These are phyloP conservation scores for Lizanozyma gosingica DNA, from an alignment of 1,139 yeast species.

Conservation along the genomic window DNA sequence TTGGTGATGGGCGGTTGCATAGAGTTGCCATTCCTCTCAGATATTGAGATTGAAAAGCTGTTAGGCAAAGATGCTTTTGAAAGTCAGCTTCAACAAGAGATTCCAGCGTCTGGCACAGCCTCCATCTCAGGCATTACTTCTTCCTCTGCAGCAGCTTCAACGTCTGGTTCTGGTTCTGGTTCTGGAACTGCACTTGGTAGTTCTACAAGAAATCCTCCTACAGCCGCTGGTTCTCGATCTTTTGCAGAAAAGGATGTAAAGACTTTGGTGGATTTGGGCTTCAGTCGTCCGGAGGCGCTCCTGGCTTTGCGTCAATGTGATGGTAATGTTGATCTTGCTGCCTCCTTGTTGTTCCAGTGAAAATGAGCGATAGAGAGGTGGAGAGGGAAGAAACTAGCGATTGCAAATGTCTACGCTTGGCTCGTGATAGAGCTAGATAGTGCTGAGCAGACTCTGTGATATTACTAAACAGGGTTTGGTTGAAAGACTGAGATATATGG, in stretches of 20 bases:
- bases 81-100: slow-evolving; percentile 1
- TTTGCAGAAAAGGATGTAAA: slow-evolving; percentile 40
- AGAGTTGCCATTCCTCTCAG: slow-evolving; percentile 64
- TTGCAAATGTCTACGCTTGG: too few relatives aligned
- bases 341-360: slow-evolving; percentile 54
- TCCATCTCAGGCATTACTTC: slow-evolving; percentile 4
- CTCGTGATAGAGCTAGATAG: too few relatives aligned
- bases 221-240: slow-evolving; percentile 9
- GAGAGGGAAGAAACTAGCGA: too few relatives aligned
- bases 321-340: slow-evolving; percentile 83
- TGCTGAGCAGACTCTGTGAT: too few relatives aligned
- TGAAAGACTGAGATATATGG: too few relatives aligned
- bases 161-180: slow-evolving; percentile 4
- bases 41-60: slow-evolving; percentile 55
- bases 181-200: slow-evolving; percentile 3
- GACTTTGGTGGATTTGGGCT: slow-evolving; percentile 62
- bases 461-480: too few relatives aligned
- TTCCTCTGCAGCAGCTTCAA: slow-evolving; percentile 4
- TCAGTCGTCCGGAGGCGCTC: slow-evolving; percentile 53
- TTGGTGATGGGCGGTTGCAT: slow-evolving; percentile 62
- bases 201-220: slow-evolving; percentile 10
- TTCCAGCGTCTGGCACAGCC: slow-evolving; percentile 11
- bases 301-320: slow-evolving; percentile 56
- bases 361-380: too few relatives aligned
- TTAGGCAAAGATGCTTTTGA: not conserved